Evolutionary conservation across 2,329 filamentous ascomycete genomes (phyloP).

Genomic region (Penicillium sp.): DNA sequence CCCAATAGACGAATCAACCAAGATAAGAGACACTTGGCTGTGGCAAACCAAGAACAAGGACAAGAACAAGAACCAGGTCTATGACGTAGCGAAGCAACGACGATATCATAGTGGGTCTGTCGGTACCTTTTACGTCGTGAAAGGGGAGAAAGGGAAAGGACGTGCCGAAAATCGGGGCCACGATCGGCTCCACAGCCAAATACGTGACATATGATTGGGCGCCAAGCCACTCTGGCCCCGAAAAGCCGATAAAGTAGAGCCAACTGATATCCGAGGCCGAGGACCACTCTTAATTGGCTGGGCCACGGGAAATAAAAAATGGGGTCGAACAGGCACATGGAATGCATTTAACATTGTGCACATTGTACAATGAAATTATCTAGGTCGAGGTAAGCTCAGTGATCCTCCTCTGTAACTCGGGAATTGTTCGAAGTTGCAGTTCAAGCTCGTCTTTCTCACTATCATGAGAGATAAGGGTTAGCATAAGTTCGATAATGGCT

Average conservation of each 20-base stretch:
- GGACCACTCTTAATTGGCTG: conserved; percentile 3
- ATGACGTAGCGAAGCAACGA: conserved; percentile 14
- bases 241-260: neutral
- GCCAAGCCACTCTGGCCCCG: neutral
- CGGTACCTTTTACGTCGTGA: neutral
- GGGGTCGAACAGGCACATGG: neutral
- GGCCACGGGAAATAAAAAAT: neutral
- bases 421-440: conserved; percentile 74
- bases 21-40: neutral
- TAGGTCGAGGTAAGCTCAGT: conserved; percentile 62
- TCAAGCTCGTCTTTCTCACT: conserved; percentile 92
- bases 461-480: conserved; percentile 8
- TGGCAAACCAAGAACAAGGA: conserved; percentile 16
- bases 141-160: neutral
- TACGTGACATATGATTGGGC: neutral
- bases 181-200: conserved; percentile 6
- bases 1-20: neutral
- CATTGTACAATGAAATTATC: neutral
- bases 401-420: conserved; percentile 80
- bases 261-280: conserved; percentile 7
- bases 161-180: neutral
- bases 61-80: neutral
- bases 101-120: conserved; percentile 17
- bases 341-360: neutral
- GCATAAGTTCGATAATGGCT: neutral